phyloP scores from a whole-genome alignment of 1,284 basidiomycete species.

The Ceratobasidium papillatum region DNA sequence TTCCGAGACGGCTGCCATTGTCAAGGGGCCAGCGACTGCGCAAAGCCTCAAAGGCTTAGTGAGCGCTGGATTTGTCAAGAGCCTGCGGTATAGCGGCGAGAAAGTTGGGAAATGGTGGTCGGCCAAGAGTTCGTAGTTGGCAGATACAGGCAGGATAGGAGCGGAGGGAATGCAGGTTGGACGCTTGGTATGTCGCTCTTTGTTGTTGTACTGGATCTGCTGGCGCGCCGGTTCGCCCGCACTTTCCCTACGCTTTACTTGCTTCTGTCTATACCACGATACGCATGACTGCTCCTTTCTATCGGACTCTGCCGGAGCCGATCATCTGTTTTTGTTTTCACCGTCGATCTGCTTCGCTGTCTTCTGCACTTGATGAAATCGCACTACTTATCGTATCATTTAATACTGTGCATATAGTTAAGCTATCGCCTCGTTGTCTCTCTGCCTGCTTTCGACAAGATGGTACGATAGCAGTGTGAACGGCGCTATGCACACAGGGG shows the following conservation, averaged over 20 bases:
- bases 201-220: slow-evolving; percentile 10
- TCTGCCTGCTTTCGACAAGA: background rate
- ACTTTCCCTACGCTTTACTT: slow-evolving; percentile 16
- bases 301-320: slow-evolving; percentile 34
- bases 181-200: slow-evolving; percentile 36
- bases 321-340: slow-evolving; percentile 23
- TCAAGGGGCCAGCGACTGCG: slow-evolving; percentile 81
- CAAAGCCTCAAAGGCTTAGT: slow-evolving; percentile 88
- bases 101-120: slow-evolving; percentile 88
- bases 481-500: background rate
- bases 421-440: slow-evolving; percentile 14
- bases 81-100: slow-evolving; percentile 73
- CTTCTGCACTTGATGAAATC: slow-evolving; percentile 28
- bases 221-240: slow-evolving; percentile 24
- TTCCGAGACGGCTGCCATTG: slow-evolving; percentile 71
- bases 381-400: slow-evolving; percentile 29
- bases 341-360: slow-evolving; percentile 19
- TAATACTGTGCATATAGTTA: slow-evolving; percentile 3
- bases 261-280: slow-evolving; percentile 17
- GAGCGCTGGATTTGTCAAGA: slow-evolving; percentile 84
- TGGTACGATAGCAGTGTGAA: slow-evolving; percentile 23
- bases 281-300: slow-evolving; percentile 1
- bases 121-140: slow-evolving; percentile 33
- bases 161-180: background rate
- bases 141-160: background rate